Evolutionary conservation across 139 green algal species (phyloP).

Genomic region (Volvox reticuliferus): DNA sequence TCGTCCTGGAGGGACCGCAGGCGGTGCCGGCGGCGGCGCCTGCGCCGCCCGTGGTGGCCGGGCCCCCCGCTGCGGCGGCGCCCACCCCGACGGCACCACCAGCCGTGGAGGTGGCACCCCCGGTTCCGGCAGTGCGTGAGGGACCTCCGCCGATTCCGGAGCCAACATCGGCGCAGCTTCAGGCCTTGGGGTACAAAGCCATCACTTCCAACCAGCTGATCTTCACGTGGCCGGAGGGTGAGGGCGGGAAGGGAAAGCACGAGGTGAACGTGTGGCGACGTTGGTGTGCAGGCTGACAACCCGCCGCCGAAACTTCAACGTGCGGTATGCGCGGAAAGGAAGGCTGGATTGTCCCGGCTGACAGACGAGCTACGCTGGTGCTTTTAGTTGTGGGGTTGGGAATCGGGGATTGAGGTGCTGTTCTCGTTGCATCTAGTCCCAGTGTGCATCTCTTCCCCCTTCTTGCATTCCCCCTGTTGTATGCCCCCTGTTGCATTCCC

Average conservation of each 20-base stretch:
- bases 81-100: neutral
- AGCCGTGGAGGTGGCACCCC: neutral
- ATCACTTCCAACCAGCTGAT: constrained; percentile 33
- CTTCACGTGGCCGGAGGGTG: constrained; percentile 59
- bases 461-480: no score
- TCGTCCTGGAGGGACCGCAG: neutral
- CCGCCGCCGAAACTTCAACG: neutral
- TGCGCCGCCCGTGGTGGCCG: neutral
- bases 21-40: neutral
- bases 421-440: neutral
- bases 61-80: constrained; percentile 10
- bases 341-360: neutral
- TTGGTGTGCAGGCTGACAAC: no score
- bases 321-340: neutral
- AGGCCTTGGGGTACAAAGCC: constrained; percentile 48
- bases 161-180: constrained; percentile 38
- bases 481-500: no score
- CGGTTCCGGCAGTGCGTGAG: neutral
- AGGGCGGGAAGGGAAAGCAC: neutral
- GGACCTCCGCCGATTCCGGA: constrained; percentile 27
- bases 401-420: neutral
- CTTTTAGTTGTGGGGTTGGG: no score
- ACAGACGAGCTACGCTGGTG: no score
- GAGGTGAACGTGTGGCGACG: neutral
- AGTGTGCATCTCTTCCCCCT: no score